Conservation (phyloP, 305 asterid genomes). For the Fraxinus nigra region DNA sequence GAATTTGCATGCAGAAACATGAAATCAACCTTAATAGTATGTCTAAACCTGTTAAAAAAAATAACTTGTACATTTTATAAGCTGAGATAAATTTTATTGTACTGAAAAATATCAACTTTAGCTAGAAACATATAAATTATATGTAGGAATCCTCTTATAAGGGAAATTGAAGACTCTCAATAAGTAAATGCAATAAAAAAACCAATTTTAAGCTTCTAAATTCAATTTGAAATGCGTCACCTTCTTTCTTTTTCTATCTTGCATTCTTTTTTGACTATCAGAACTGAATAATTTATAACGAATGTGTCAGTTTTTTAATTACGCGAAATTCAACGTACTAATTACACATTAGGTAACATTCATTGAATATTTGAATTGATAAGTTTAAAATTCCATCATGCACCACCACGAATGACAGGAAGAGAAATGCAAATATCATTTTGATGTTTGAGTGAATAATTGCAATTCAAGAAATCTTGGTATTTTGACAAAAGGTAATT, state of each 20-base stretch:
- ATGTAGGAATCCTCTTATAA: not conserved
- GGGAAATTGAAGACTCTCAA: not conserved
- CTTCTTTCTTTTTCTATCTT: not conserved
- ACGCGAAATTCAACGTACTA: not conserved
- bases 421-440: not conserved
- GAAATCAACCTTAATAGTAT: not conserved
- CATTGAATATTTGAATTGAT: not conserved
- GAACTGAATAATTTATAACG: not conserved
- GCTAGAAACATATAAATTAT: not conserved
- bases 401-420: not conserved
- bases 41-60: not conserved
- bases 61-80: not conserved
- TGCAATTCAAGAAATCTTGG: not conserved
- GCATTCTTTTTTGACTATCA: not conserved
- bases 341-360: not conserved
- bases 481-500: constrained; percentile 9
- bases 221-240: not conserved
- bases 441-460: not conserved
- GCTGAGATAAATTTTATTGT: not conserved
- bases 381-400: not conserved
- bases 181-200: not conserved
- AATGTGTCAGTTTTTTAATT: not conserved
- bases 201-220: not conserved
- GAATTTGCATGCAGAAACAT: not conserved
- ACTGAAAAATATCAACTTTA: not conserved